Conservation (phyloP, 495 filamentous ascomycete genomes). For the Jackrogersella minutella region DNA sequence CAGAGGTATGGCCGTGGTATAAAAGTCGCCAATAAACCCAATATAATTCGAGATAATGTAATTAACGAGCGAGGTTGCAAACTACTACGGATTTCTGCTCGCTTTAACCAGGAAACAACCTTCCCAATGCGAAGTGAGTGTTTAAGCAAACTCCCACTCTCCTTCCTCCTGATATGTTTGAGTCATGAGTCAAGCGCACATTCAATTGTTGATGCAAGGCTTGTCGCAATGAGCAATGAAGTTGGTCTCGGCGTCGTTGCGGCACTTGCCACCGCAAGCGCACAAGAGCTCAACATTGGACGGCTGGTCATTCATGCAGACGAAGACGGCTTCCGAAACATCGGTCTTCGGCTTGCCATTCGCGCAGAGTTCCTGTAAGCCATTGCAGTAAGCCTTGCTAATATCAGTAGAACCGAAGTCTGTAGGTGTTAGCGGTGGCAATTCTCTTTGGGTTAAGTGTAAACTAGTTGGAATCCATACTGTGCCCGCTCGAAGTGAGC, state of each 20-base stretch:
- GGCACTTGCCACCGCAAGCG: constrained; percentile 48
- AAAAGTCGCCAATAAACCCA: not conserved
- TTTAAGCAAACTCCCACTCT: constrained; percentile 3
- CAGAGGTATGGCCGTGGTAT: not conserved
- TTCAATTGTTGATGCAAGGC: constrained; percentile 41
- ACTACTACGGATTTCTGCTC: constrained; percentile 17
- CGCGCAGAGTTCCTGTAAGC: constrained; percentile 47
- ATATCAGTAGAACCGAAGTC: constrained; percentile 51
- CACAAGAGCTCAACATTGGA: constrained; percentile 50
- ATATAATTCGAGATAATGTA: constrained; percentile 10
- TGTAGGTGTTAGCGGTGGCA: constrained; percentile 19
- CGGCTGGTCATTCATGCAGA: constrained; percentile 49
- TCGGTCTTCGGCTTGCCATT: constrained; percentile 50
- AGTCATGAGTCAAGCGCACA: not conserved
- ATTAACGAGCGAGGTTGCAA: constrained; percentile 22
- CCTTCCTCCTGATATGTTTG: not conserved
- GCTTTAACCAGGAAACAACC: constrained; percentile 11
- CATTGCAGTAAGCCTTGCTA: constrained; percentile 53
- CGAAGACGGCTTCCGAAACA: constrained; percentile 50
- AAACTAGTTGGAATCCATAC: constrained; percentile 26
- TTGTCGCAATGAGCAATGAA: constrained; percentile 46
- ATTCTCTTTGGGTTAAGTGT: not conserved
- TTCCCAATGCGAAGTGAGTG: constrained; percentile 6
- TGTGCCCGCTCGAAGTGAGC: constrained; percentile 49
- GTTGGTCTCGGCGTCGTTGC: constrained; percentile 47